Percentiles rank a stretch among this genome's conserved stretches.
Conservation (phyloP, 1,284 basidiomycete species). For the Xerocomus amazonicus region DNA sequence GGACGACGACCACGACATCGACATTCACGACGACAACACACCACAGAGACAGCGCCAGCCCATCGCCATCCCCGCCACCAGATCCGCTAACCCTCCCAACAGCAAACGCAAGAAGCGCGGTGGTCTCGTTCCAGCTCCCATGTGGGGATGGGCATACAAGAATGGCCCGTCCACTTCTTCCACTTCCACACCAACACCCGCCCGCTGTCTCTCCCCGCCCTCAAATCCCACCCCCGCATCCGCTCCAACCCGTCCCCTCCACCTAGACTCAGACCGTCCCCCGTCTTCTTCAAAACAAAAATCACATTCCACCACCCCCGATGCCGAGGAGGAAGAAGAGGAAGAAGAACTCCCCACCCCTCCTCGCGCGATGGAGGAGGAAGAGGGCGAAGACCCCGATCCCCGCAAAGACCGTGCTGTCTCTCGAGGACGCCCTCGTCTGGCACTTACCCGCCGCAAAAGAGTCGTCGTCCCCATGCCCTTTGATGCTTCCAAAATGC, state of each 20-base stretch:
- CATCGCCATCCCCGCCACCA: constrained; percentile 1
- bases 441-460: constrained; percentile 4
- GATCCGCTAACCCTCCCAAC: constrained; percentile 18
- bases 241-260: constrained; percentile 12
- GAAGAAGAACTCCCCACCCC: constrained; percentile 56
- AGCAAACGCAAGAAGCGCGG: constrained; percentile 55
- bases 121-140: constrained; percentile 65
- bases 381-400: constrained; percentile 53
- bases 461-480: constrained; percentile 17
- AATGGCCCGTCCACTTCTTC: constrained; percentile 17
- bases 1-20: constrained; percentile 66
- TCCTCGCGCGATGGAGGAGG: constrained; percentile 58
- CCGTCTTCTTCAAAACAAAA: constrained; percentile 10
- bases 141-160: constrained; percentile 74
- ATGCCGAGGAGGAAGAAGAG: constrained; percentile 39
- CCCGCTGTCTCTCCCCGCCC: constrained; percentile 4
- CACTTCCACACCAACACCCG: constrained; percentile 9
- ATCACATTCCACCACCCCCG: constrained; percentile 29
- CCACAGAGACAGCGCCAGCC: constrained; percentile 12
- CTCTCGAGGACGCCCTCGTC: constrained; percentile 16
- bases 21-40: constrained; percentile 22
- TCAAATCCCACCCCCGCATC: background rate
- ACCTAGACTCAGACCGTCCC: background rate
- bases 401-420: constrained; percentile 34
- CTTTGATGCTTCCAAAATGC: constrained; percentile 18